Base-by-base conservation (phyloP, 495 filamentous ascomycete genomes). In the Darksidea phi region DNA sequence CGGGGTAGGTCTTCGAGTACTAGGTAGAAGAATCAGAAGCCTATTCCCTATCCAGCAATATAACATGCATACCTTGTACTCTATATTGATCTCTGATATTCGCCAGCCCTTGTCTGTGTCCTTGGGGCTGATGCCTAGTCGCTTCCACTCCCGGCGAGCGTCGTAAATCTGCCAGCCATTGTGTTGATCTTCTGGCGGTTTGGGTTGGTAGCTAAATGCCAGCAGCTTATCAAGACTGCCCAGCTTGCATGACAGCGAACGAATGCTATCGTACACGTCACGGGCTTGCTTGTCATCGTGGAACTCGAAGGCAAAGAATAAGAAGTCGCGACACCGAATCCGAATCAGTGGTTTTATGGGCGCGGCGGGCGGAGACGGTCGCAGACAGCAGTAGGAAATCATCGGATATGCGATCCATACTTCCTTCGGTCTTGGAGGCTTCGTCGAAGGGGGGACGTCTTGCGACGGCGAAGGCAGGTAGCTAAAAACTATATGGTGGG, bases 1-100 rank as follows among this genome's bases (percentile, higher is more conserved):
- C 85, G 36, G 94, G 94, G 72, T 99, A 99, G n/a, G 95, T 99
- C 12, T 89, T 86, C 26, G 91, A 96, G 70, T 96, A 97, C 85
- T 89, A 58, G 32, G 68, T 34, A 42, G 15, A 45, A 80, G 70
- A 51, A 37, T 68, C 17, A 54, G 52, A 37, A 48, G n/a, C n/a
- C n/a, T 45, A 66, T 48, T 36, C 7, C 10, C 18, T 17, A 6
- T 48, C 18, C 20, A 42, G 25, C 4, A 24, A 2, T 64, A 62
- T 45, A 42, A 54, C 15, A 2, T 10, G 24, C 72, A 52, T 76
- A 88, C 86, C 70, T 75, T 74, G 71, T 95, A 96, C 72, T 94
- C 88, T 34, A 78, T 75, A 74, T 99, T 99, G 70, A 99, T 91
- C 26, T 82, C 82, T 25, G 92, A 91, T 69, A 99, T 85, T 63